phyloP scores from a whole-genome alignment of 768 basidiomycete genomes.

The Imleria badia region DNA sequence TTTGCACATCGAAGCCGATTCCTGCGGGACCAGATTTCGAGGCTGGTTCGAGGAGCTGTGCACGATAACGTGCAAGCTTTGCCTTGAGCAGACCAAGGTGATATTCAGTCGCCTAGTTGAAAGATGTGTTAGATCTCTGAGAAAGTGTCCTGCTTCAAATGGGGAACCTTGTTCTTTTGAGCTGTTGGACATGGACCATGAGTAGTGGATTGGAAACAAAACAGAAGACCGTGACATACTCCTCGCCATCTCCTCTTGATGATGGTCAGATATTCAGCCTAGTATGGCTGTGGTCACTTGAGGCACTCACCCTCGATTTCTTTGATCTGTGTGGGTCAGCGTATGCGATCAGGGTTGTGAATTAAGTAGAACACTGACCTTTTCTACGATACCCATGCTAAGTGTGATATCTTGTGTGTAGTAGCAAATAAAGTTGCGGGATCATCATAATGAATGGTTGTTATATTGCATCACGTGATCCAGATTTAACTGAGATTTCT shows the following conservation, averaged over 20 bases:
- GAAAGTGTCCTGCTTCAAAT: background rate
- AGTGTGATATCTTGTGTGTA: background rate
- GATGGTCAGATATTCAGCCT: slow-evolving; percentile 9
- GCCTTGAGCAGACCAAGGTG: slow-evolving; percentile 93
- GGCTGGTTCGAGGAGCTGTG: slow-evolving; percentile 90
- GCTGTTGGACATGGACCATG: slow-evolving; percentile 42
- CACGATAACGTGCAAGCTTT: slow-evolving; percentile 91
- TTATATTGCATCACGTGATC: slow-evolving; percentile 11
- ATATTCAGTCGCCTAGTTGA: slow-evolving; percentile 81
- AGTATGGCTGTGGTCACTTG: background rate
- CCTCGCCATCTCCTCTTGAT: slow-evolving; percentile 92
- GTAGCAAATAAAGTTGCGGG: background rate
- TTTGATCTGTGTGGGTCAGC: slow-evolving; percentile 65
- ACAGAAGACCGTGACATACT: slow-evolving; percentile 55
- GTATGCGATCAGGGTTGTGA: background rate
- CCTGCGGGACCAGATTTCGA: slow-evolving; percentile 80
- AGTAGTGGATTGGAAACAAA: background rate
- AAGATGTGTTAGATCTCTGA: slow-evolving; percentile 12
- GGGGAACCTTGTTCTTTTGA: slow-evolving; percentile 90
- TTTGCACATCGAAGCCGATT: slow-evolving; percentile 87
- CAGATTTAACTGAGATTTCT: background rate
- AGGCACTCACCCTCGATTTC: slow-evolving; percentile 85
- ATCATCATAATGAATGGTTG: too few relatives aligned
- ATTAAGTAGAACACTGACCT: slow-evolving; percentile 46
- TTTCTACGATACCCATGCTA: slow-evolving; percentile 92